A percentile compares a stretch with the other conserved stretches of the same genome.
phyloP scores from a whole-genome alignment of 768 basidiomycete species.

The Sarcodon sp. region DNA sequence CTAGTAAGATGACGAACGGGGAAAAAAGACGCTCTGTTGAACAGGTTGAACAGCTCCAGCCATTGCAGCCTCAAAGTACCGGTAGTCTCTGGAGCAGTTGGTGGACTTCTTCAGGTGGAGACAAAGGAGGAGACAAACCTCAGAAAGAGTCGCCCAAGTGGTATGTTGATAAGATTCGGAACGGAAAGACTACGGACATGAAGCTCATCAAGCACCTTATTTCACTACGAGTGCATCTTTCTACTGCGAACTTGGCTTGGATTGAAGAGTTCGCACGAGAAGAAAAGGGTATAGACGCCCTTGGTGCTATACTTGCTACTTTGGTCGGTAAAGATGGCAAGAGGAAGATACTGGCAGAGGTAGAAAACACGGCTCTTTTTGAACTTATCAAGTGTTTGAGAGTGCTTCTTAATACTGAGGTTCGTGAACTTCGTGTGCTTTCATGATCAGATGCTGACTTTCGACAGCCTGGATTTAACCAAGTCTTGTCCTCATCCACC shows the following conservation, averaged over 20 bases:
- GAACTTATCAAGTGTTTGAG: conserved; percentile 74
- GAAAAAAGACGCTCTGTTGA: background rate
- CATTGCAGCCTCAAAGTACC: conserved; percentile 51
- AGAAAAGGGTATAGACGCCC: conserved; percentile 51
- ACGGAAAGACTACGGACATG: conserved; percentile 37
- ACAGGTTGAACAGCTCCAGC: conserved; percentile 6
- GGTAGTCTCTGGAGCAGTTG: conserved; percentile 68
- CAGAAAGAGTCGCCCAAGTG: conserved; percentile 33
- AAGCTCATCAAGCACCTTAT: conserved; percentile 70
- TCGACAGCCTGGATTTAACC: conserved; percentile 57
- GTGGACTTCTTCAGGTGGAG: conserved; percentile 61
- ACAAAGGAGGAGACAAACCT: conserved; percentile 18
- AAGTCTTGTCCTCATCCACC: conserved; percentile 47
- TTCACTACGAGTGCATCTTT: conserved; percentile 72
- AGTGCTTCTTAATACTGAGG: conserved; percentile 77
- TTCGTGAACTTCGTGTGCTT: conserved; percentile 21
- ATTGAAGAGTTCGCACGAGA: conserved; percentile 62
- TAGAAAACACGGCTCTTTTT: conserved; percentile 52
- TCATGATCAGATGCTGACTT: conserved; percentile 4
- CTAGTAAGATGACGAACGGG: background rate
- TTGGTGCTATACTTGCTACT: conserved; percentile 43
- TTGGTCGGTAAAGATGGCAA: conserved; percentile 62
- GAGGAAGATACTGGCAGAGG: conserved; percentile 43
- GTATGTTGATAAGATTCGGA: conserved; percentile 52
- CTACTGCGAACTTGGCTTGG: conserved; percentile 71